Evolutionary conservation across 176 grass and related monocot genomes (phyloP), one percentile per base, ranked within the genome.

Genomic region (Elymus sibiricus): DNA sequence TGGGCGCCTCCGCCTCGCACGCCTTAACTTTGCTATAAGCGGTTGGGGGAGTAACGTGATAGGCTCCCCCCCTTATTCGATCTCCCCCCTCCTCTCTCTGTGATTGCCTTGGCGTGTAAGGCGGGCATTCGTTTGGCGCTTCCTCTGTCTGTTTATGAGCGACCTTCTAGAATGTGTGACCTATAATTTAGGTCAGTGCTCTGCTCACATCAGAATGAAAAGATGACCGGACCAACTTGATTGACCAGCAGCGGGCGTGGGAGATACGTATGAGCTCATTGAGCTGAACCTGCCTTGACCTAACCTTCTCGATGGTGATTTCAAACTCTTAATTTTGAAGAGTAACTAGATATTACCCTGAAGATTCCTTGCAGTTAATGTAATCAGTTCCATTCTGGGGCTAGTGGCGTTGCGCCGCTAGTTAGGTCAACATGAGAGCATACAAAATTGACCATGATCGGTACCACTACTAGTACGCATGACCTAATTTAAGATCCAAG

Each of bases 21-120:
- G 77, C 62, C 17, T 78, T 55, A 17, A 62, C 16, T 9, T 46
- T 8, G 21, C 53, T 22, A 87, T 90, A 87, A 83, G 84, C 89
- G 17, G 74, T 60, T 66, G 73, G 43, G 34, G 9, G 25, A 6
- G 1, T 1, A 14, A 56, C 14, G 1, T 66, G 84, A 90, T 87
- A 90, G 65, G 74, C 25, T 31, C 9, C 0, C 28, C 1, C 0
- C 21, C 83, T 61, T 89, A 79, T 88, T 51, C 7, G 2, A 24
- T 44, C 25, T 12, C 34, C 12, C 31, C 32, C 16, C 32, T 32
- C 7, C 26, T 21, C 22, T 15, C 9, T 26, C 22, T 26, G 7
- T 35, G 31, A 19, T 72, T 19, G 47, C 66, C 29, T 27, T 15
- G 1, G 27, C 42, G 79, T 32, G 62, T 12, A 34, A n/a, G 49